These are phyloP conservation scores for Zarea fungicola DNA, from an alignment of 2,329 filamentous ascomycete species.

Conservation along the genomic window DNA sequence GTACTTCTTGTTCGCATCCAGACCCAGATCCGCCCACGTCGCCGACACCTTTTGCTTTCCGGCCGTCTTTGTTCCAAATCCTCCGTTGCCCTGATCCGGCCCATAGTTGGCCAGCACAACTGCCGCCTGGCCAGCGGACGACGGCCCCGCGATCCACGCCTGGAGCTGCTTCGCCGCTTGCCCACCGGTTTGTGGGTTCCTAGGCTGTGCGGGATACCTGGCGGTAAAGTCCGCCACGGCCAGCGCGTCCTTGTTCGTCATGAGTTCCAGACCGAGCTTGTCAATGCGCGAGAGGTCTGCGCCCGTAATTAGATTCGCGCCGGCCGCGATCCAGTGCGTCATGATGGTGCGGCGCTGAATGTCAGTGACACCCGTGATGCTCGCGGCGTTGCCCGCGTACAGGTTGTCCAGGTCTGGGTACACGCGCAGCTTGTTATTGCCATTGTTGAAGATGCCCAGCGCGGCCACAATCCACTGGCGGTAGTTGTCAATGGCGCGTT, in stretches of 20 bases:
- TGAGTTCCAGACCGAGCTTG: constrained; percentile 13
- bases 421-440: constrained; percentile 8
- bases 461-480: constrained; percentile 18
- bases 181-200: constrained; percentile 17
- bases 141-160: constrained; percentile 19
- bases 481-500: constrained; percentile 19
- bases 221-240: constrained; percentile 17
- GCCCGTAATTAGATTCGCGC: constrained; percentile 17
- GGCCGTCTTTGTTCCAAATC: constrained; percentile 11
- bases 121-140: constrained; percentile 12
- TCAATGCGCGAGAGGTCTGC: constrained; percentile 17
- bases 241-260: constrained; percentile 15
- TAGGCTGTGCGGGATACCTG: constrained; percentile 16
- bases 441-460: constrained; percentile 12
- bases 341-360: constrained; percentile 17
- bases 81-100: constrained; percentile 17
- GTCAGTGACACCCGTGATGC: constrained; percentile 15
- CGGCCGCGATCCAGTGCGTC: constrained; percentile 19
- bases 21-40: constrained; percentile 16
- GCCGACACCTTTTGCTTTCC: constrained; percentile 14
- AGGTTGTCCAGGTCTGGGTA: constrained; percentile 18
- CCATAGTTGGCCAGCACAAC: constrained; percentile 20
- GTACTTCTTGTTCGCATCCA: constrained; percentile 7
- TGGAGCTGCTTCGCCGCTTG: constrained; percentile 18
- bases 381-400: constrained; percentile 15